phyloP scores from a whole-genome alignment of 345 rosid species.

The Kandelia obovata region DNA sequence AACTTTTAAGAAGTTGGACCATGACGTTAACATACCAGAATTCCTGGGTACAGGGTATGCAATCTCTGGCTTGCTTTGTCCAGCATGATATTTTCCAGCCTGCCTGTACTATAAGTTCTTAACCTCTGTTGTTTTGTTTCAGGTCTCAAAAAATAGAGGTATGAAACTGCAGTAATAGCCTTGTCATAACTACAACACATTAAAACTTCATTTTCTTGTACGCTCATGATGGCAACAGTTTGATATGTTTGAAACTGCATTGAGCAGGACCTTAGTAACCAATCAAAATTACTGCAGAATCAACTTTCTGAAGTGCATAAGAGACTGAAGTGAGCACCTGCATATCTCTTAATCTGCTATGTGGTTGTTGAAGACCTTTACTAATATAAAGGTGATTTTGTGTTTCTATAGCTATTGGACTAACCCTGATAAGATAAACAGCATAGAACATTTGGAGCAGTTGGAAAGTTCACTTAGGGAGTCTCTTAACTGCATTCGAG shows the following conservation, averaged over 20 bases:
- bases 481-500: constrained; percentile 49
- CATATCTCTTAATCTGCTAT: constrained; percentile 5
- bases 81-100: no score
- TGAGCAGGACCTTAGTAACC: constrained; percentile 45
- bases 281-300: constrained; percentile 40
- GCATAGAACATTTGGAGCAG: constrained; percentile 55
- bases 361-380: not conserved
- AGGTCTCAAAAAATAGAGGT: constrained; percentile 33
- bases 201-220: not conserved
- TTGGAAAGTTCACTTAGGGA: constrained; percentile 57
- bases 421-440: constrained; percentile 53
- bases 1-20: constrained; percentile 36
- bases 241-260: constrained; percentile 15
- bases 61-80: not conserved
- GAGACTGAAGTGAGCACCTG: constrained; percentile 49
- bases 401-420: constrained; percentile 58
- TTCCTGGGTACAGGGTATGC: constrained; percentile 31
- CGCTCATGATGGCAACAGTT: constrained; percentile 15
- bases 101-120: not conserved
- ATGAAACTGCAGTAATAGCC: not conserved
- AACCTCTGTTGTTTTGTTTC: constrained; percentile 14
- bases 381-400: constrained; percentile 17
- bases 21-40: constrained; percentile 34
- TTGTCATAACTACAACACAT: constrained; percentile 1
- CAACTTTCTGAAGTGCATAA: constrained; percentile 51